A percentile compares a stretch with the other conserved stretches of the same genome.
These are phyloP conservation scores for Candida endomychidarum DNA, from an alignment of 805 yeast genomes.

Conservation along the genomic window DNA sequence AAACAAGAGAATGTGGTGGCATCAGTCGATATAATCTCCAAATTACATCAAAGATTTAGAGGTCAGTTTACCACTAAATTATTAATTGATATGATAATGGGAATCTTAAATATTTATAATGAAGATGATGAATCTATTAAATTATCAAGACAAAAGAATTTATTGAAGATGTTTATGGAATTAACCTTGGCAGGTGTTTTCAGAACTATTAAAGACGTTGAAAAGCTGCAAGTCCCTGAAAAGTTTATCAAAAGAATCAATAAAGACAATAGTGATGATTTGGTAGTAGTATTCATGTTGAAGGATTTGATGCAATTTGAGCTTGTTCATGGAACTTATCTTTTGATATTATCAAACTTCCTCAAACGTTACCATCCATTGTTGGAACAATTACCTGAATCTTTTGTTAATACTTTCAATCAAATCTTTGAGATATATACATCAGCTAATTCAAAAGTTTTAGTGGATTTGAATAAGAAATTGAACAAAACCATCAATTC, in stretches of 20 bases:
- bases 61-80: constrained; percentile 48
- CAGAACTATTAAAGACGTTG: constrained; percentile 42
- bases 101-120: constrained; percentile 24
- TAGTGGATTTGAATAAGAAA: constrained; percentile 38
- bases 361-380: constrained; percentile 45
- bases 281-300: constrained; percentile 25
- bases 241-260: constrained; percentile 27
- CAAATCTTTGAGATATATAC: constrained; percentile 36
- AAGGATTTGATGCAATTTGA: constrained; percentile 31
- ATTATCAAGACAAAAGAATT: constrained; percentile 39
- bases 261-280: constrained; percentile 17
- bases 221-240: constrained; percentile 32
- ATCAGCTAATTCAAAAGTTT: constrained; percentile 34
- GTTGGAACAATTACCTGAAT: constrained; percentile 10
- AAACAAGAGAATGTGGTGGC: constrained; percentile 60
- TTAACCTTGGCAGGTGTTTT: constrained; percentile 58
- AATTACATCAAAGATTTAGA: constrained; percentile 74
- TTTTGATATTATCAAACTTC: constrained; percentile 47
- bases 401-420: constrained; percentile 28
- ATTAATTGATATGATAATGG: constrained; percentile 43
- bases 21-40: constrained; percentile 65
- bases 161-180: constrained; percentile 57
- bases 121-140: constrained; percentile 48
- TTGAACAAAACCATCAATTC: constrained; percentile 27
- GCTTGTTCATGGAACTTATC: constrained; percentile 26